Base-by-base conservation (phyloP, 1,284 basidiomycete genomes). In the Cutaneotrichosporon cyanovorans region DNA sequence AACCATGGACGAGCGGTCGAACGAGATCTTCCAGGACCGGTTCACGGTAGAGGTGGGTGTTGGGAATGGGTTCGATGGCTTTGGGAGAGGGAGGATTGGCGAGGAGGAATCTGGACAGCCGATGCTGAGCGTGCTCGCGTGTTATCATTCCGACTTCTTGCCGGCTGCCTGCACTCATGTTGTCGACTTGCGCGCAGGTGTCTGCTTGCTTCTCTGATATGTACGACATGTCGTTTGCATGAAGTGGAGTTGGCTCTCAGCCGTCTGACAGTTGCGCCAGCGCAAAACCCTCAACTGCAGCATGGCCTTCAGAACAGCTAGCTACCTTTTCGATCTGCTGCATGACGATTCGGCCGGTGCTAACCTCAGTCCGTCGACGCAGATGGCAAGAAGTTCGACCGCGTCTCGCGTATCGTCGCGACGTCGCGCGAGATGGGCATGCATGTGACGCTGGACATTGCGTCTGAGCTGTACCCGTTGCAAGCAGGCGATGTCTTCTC, bases 361-460 rank as follows among this genome's bases (percentile, higher is more conserved):
- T 35, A 11, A 39, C 40, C 4, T 31, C 45, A 68, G 66, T 41
- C 50, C 22, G 87, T 93, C 42, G 87, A 95, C 76, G 83, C 82
- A 66, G 89, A 93, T 66, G 93, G 95, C 45, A 95, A 87, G 76
- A 96, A 50, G 40, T 56, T 56, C 16, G 54, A 56, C 36, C 44
- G 55, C 88, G 90, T 95, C 25, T 92, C 89, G 28, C 83, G 90
- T 36, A 77, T 95, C 45, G 82, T 82, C 63, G 87, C 83, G 35
- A 80, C 80, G 56, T 89, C 87, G 14, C 82, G 85, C 73, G 89
- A 88, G 72, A 84, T 87, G 61, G 82, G 84, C 61, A 92, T 95
- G 87, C 78, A 84, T 56, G 75, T 95, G 57, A 87, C 86, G 21
- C 77, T 95, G 46, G 91, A 95, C 72, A 89, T 89, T 72, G 92